Evolutionary conservation across 768 basidiomycete genomes (phyloP).

Genomic region (Xerocomellus amylosporus): DNA sequence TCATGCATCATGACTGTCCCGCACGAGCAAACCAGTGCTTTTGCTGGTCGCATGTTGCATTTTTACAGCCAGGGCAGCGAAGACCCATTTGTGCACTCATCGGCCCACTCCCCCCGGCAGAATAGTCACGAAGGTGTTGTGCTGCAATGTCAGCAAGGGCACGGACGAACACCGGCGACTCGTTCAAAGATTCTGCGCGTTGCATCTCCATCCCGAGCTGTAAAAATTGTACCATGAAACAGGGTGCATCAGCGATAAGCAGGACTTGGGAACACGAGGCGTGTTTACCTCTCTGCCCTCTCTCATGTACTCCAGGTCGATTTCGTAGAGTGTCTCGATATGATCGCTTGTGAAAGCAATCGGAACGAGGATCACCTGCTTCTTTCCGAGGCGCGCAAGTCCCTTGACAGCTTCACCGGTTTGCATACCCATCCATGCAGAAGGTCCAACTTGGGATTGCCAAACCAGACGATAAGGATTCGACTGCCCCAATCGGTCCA

Average conservation of each 20-base stretch:
- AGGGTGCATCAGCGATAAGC: slow-evolving; percentile 1
- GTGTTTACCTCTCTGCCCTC: slow-evolving; percentile 84
- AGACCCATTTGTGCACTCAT: slow-evolving; percentile 78
- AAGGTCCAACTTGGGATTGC: slow-evolving; percentile 97
- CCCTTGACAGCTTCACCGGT: slow-evolving; percentile 90
- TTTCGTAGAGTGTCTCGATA: slow-evolving; percentile 96
- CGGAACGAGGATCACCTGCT: slow-evolving; percentile 80
- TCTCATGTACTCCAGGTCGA: slow-evolving; percentile 89
- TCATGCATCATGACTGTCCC: slow-evolving; percentile 49
- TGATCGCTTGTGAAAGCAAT: slow-evolving; percentile 99
- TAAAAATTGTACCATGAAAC: not conserved
- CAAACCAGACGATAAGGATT: slow-evolving; percentile 94
- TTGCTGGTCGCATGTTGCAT: slow-evolving; percentile 79
- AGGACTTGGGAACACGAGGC: not conserved
- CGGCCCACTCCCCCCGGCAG: slow-evolving; percentile 52
- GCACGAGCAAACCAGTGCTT: slow-evolving; percentile 89
- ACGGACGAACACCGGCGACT: slow-evolving; percentile 92
- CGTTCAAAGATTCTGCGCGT: slow-evolving; percentile 89
- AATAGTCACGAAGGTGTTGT: slow-evolving; percentile 68
- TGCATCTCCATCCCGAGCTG: slow-evolving; percentile 90
- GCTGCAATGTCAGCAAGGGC: slow-evolving; percentile 90
- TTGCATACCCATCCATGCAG: slow-evolving; percentile 98
- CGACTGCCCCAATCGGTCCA: slow-evolving; percentile 75
- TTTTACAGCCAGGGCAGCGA: slow-evolving; percentile 92
- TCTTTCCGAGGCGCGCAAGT: slow-evolving; percentile 70